Conservation (phyloP, 2,329 filamentous ascomycete species). For the Colletotrichum eremochloae region DNA sequence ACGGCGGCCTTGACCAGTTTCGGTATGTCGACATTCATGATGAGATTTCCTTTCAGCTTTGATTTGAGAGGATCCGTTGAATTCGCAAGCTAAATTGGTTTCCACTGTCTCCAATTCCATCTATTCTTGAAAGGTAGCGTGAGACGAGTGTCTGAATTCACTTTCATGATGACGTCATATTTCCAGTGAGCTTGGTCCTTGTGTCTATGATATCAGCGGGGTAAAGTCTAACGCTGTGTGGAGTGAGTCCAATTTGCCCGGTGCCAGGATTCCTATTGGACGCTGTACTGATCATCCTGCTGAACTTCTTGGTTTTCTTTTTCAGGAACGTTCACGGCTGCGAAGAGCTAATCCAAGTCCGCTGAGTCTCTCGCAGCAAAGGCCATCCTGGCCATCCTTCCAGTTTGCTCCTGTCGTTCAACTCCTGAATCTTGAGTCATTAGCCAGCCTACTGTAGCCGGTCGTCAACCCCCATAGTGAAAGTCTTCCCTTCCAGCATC, state of each 20-base stretch:
- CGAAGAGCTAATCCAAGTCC: not conserved
- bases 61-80: not conserved
- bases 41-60: not conserved
- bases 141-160: constrained; percentile 9
- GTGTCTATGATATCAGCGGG: constrained; percentile 28
- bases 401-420: not conserved
- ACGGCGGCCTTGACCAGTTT: constrained; percentile 50
- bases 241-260: not conserved
- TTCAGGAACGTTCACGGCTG: not conserved
- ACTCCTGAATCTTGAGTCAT: too few relatives aligned
- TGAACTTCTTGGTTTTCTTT: not conserved
- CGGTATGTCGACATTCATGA: constrained; percentile 48
- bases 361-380: not conserved
- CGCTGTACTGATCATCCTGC: not conserved
- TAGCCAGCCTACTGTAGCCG: too few relatives aligned
- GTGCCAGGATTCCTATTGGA: not conserved
- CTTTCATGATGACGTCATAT: constrained; percentile 29
- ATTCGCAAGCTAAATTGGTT: not conserved
- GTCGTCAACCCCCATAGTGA: too few relatives aligned
- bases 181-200: not conserved
- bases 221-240: not conserved
- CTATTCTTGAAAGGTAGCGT: not conserved
- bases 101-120: too few relatives aligned
- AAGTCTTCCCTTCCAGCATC: too few relatives aligned
- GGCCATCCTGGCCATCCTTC: not conserved